These are phyloP conservation scores for Mortierella alpina DNA, from an alignment of 192 early-diverging fungal species.

Conservation along the genomic window DNA sequence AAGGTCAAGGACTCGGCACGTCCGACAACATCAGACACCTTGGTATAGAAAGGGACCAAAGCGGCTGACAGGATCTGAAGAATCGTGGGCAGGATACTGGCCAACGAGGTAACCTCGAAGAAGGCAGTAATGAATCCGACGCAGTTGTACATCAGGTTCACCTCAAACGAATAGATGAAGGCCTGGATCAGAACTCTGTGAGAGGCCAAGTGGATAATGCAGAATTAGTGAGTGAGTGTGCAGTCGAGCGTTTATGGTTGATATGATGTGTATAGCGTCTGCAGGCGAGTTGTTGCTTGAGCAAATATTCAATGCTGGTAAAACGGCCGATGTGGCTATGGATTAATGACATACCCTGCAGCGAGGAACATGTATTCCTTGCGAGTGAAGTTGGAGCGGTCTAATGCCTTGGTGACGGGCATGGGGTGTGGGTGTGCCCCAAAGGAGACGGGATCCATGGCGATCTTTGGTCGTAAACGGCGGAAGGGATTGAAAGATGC, in stretches of 20 bases:
- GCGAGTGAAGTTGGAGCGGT: conserved; percentile 21
- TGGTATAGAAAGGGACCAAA: conserved; percentile 48
- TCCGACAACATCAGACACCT: conserved; percentile 45
- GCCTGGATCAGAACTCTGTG: conserved; percentile 33
- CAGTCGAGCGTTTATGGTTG: too few relatives aligned
- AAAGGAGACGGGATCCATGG: too few relatives aligned
- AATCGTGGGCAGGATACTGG: conserved; percentile 32
- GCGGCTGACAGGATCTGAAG: conserved; percentile 49
- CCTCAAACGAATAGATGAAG: conserved; percentile 38
- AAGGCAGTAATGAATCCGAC: conserved; percentile 8
- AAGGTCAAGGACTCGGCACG: conserved; percentile 45
- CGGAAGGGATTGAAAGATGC: too few relatives aligned
- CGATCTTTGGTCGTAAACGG: not conserved
- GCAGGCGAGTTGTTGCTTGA: too few relatives aligned
- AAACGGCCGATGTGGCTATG: not conserved
- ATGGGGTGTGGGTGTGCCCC: too few relatives aligned
- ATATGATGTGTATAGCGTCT: too few relatives aligned
- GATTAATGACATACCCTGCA: conserved; percentile 21
- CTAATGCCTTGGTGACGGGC: conserved; percentile 15
- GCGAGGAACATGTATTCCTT: conserved; percentile 28
- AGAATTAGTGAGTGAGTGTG: not conserved
- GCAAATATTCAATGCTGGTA: too few relatives aligned
- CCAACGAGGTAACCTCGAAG: conserved; percentile 11
- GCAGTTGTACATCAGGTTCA: conserved; percentile 42
- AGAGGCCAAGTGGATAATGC: not conserved